Evolutionary conservation across 352 stramenopile genomes (phyloP), one percentile per base, ranked within the genome.

Genomic region (Phytopythium helicoides): DNA sequence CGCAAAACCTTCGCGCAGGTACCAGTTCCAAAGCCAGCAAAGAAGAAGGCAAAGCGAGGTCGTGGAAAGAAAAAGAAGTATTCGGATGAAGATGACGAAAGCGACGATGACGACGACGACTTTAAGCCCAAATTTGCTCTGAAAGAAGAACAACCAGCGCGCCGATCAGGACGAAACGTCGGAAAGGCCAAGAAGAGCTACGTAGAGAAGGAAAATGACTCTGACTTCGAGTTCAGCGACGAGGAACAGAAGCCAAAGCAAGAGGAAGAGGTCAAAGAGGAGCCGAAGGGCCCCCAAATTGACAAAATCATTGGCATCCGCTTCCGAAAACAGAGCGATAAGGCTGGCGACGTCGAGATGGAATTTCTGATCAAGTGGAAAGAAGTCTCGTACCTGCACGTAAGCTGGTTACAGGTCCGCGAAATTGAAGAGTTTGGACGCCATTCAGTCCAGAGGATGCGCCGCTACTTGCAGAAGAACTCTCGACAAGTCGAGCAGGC

Each of bases 301-400:
- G 89, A 98, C 65, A 91, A 92, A 39, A 97, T 99, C 55, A 72
- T 99, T 21, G 92, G 87, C 18, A 71, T 94, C 22, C 81, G 83
- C 6, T 94, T 94, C 56, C 71, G 83, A 64, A 92, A 91, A 42
- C 63, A 68, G 8, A 59, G 31, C 14, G 31, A 42, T 4, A 69
- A 76, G 9, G 59, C 81, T 21, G 59, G 66, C 16, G 81, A 92
- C 4, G 71, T 89, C 7, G 66, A 65, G 18, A 98, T 99, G 78
- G 76, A 98, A 67, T 99, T 99, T 57, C 68, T 99, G 25, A 96
- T 99, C 52, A 99, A 99, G 78, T 99, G 98, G 98, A 92, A 97
- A 47, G 91, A 98, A 37, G 74, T 97, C 52, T 98, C 87, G 25
- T 99, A 99, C 66, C 72, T 99, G 31, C 97, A 99, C 72, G 84